phyloP scores from a whole-genome alignment of 441 rosid species.

The Breynia disticha region DNA sequence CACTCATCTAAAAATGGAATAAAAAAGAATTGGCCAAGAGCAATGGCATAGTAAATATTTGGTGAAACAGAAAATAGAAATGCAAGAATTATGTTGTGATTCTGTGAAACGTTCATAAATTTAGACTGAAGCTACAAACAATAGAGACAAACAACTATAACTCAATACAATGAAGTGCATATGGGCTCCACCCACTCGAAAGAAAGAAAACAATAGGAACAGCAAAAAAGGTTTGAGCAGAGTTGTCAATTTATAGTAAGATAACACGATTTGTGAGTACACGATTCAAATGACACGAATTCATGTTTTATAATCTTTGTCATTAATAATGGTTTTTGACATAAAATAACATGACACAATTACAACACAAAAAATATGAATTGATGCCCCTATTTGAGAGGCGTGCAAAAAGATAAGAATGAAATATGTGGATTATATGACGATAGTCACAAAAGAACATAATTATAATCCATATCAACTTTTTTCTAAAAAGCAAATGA shows the following conservation, averaged over 20 bases:
- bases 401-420: constrained; percentile 16
- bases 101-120: too few species aligned
- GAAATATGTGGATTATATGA: constrained; percentile 4
- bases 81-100: too few species aligned
- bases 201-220: constrained; percentile 18
- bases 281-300: too few species aligned
- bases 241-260: too few species aligned
- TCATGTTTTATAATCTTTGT: too few species aligned
- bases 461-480: constrained; percentile 10
- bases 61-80: neutral
- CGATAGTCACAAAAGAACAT: constrained; percentile 8
- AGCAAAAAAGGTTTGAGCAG: constrained; percentile 14
- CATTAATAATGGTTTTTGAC: too few species aligned
- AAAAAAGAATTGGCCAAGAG: neutral
- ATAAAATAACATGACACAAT: too few species aligned
- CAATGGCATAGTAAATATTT: neutral
- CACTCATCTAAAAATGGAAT: neutral
- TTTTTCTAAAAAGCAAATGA: neutral
- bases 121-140: too few species aligned
- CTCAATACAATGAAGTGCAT: constrained; percentile 8
- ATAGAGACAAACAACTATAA: neutral
- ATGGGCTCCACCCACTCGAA: constrained; percentile 23
- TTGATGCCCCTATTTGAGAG: too few species aligned
- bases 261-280: too few species aligned
- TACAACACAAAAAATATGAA: too few species aligned